phyloP scores from a whole-genome alignment of 73 alveolate species.

The Paramecium primaurelia region DNA sequence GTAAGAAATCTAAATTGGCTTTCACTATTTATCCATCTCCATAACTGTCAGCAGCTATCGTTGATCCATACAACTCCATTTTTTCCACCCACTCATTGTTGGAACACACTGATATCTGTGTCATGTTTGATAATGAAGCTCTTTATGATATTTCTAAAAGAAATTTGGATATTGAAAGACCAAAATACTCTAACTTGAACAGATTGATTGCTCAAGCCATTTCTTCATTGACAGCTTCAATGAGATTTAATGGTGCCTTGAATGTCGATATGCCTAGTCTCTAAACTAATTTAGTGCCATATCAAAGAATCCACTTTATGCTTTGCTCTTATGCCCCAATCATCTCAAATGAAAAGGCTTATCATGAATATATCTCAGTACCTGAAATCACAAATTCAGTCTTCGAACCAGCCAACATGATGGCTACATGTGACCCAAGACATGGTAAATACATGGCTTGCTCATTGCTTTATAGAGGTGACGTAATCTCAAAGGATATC shows the following conservation, averaged over 20 bases:
- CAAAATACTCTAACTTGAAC: conserved; percentile 92
- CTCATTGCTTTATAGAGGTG: conserved; percentile 97
- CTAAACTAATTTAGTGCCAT: conserved; percentile 97
- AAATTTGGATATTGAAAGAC: conserved; percentile 90
- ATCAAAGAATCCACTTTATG: conserved; percentile 97
- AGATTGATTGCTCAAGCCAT: conserved; percentile 90
- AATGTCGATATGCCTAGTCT: conserved; percentile 94
- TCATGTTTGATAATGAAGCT: conserved; percentile 82
- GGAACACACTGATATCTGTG: conserved; percentile 91
- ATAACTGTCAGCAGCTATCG: conserved; percentile 84
- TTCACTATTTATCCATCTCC: conserved; percentile 86
- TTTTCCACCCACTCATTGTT: conserved; percentile 80
- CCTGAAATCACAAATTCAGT: conserved; percentile 97
- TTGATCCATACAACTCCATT: conserved; percentile 88
- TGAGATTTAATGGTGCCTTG: conserved; percentile 95
- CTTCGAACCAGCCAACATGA: conserved; percentile 97
- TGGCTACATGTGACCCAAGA: conserved; percentile 98
- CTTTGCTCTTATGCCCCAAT: conserved; percentile 96
- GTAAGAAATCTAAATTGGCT: conserved; percentile 85
- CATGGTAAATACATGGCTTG: conserved; percentile 96
- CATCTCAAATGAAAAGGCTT: conserved; percentile 94
- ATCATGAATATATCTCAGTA: conserved; percentile 93
- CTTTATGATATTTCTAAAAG: conserved; percentile 70
- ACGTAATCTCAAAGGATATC: conserved; percentile 76
- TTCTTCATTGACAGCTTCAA: conserved; percentile 93